These are phyloP conservation scores for Tetratostichococcus sp. DNA, from an alignment of 139 green algal species.

Conservation along the genomic window DNA sequence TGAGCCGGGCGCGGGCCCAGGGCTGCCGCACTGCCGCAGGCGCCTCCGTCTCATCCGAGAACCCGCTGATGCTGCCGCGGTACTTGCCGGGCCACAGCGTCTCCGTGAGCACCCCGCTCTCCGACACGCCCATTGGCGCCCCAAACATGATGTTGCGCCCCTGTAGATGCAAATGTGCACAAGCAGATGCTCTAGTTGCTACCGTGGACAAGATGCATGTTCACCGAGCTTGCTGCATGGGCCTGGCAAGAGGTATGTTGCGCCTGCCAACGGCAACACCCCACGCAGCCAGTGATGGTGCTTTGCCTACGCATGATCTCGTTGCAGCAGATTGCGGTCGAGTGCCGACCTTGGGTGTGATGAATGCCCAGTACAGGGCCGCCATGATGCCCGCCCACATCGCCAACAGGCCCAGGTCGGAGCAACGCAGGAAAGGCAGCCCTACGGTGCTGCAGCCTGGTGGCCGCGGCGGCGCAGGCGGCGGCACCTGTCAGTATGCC, in stretches of 20 bases:
- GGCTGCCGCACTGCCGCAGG: neutral
- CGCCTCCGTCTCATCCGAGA: neutral
- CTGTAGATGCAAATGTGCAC: neutral
- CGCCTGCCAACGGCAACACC: too few species aligned
- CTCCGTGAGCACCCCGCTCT: conserved; percentile 3
- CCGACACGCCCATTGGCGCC: conserved; percentile 2
- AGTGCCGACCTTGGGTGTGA: neutral
- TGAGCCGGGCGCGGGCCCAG: neutral
- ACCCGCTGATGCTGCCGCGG: neutral
- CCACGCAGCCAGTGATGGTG: conserved; percentile 13
- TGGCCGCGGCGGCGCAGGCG: conserved; percentile 29
- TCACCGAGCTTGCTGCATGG: too few species aligned
- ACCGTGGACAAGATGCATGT: too few species aligned
- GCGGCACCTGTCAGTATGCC: conserved; percentile 23
- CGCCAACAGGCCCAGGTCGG: conserved; percentile 49
- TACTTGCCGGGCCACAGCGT: conserved; percentile 16
- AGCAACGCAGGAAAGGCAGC: conserved; percentile 44
- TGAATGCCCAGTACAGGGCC: neutral
- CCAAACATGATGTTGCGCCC: neutral
- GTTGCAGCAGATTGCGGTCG: too few species aligned
- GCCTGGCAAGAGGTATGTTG: too few species aligned
- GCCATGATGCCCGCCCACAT: conserved; percentile 17
- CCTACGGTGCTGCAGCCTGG: conserved; percentile 46
- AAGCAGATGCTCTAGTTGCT: too few species aligned
- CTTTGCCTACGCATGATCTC: too few species aligned